phyloP scores from a whole-genome alignment of 306 rosid species.

The Casuarina glauca region DNA sequence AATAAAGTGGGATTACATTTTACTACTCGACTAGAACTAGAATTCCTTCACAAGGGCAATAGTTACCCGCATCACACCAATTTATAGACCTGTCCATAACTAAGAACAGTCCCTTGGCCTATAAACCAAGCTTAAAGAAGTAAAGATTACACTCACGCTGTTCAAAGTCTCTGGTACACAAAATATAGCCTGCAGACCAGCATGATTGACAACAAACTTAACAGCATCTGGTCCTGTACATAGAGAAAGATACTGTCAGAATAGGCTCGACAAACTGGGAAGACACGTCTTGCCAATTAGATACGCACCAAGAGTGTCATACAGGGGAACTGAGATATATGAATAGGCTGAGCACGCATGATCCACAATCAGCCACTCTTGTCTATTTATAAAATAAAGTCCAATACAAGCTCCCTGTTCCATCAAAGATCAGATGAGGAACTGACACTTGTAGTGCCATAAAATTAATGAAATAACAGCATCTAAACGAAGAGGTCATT shows the following conservation, averaged over 20 bases:
- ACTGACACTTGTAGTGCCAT: background rate
- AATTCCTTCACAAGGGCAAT: background rate
- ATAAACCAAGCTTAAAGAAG: constrained; percentile 10
- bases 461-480: background rate
- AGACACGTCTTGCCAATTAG: constrained; percentile 16
- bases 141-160: constrained; percentile 55
- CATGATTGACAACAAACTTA: constrained; percentile 77
- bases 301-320: constrained; percentile 91
- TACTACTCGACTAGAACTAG: background rate
- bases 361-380: constrained; percentile 95
- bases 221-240: constrained; percentile 95
- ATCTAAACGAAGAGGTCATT: background rate
- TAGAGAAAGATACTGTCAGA: constrained; percentile 24
- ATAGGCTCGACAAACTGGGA: constrained; percentile 17
- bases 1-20: background rate
- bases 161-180: constrained; percentile 86
- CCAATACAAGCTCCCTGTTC: constrained; percentile 78
- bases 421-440: background rate
- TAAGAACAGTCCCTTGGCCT: background rate
- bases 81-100: background rate
- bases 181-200: constrained; percentile 78
- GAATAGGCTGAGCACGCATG: constrained; percentile 98
- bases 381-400: constrained; percentile 88
- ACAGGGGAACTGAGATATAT: constrained; percentile 85
- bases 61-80: background rate